Evolutionary conservation across 441 rosid genomes (phyloP), one percentile per base, ranked within the genome.

Genomic region (Geranium incanum): DNA sequence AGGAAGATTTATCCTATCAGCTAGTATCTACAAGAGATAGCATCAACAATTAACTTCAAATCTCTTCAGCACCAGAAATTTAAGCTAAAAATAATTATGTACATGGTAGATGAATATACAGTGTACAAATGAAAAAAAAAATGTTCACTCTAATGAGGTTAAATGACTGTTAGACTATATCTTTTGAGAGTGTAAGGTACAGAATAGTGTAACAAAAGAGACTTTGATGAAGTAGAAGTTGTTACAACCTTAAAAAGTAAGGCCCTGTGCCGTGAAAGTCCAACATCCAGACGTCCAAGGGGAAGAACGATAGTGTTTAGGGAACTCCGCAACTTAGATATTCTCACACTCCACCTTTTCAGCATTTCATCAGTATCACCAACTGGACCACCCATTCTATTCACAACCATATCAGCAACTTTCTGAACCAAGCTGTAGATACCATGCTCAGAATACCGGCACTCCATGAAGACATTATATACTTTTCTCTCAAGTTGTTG

Each of bases 221-320:
- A 15, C 60, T n/a, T 52, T 52, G 60, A 59, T 45, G 39, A 36
- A 6, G 65, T 41, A 21, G 70, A 13, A 55, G 60, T 43, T 50
- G 19, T 75, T 55, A 80, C 74, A 79, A 95, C 99, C 99, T 95
- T 95, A 81, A 95, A 95, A 78, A 95, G 97, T 81, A 92, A 79
- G 74, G 99, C 99, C 81, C 99, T 82, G 76, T 95, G 99, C 55
- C 98, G 93, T 75, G 99, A 92, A 77, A 95, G 93, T 74, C 99
- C 98, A 73, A 90, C 82, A 77, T 91, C 88, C 71, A 95, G 89
- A 36, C 78, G 75, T 19, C 99, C 99, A 76, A 95, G 95, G 7
- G 99, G 99, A 81, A 92, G 82, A 79, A 89, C 77, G 71, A 85
- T 78, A 62, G 88, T 79, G 72, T 86, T 87, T 73, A 89, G 84